Evolutionary conservation across 2,329 filamentous ascomycete species (phyloP), one percentile per base, ranked within the genome.

Genomic region (Fusarium paranaense): DNA sequence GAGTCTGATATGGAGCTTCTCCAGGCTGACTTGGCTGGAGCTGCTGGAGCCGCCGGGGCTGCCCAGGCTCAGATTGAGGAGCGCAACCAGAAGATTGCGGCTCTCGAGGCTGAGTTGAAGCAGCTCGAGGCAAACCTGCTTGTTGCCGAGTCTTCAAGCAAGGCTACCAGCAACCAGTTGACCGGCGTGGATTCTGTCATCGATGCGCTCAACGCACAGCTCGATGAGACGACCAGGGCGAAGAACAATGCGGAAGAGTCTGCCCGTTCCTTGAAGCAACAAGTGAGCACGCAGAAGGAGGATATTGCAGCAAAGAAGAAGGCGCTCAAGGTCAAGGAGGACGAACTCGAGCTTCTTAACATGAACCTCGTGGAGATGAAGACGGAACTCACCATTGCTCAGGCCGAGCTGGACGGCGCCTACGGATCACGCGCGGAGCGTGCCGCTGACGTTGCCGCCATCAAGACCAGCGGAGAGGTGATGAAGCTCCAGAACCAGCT

Each of bases 371-470:
- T 88, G 37, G 88, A 90, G 81, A 85, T 89, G 78, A 91, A 91
- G 85, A 90, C 89, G 62, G 89, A 91, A 76, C 84, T 90, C 68
- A 90, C 89, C 54, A 87, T 91, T 76, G 87, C 88, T 60, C 87
- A 89, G 77, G 90, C 90, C 20, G 90, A 91, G 80, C 86, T 91
- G 33, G 90, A 91, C 72, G 88, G 88, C 66, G 89, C 89, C 30
- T 90, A 91, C 78, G 89, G 89, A 66, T 87, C 87, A 66, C 87
- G 89, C 68, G 86, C 88, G 67, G 86, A 91, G 81, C 88, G 90
- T 25, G 89, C 89, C 22, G 87, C 87, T 14, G 89, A 90, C 73
- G 86, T 87, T 22, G 89, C 89, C 1, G 87, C 87, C 54, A 82
- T 87, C 74, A 88, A 89, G 80, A 85, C 82, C 65, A 83, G 83